Base-by-base conservation (phyloP, 2,329 filamentous ascomycete species). In the Aspergillus neoniger region DNA sequence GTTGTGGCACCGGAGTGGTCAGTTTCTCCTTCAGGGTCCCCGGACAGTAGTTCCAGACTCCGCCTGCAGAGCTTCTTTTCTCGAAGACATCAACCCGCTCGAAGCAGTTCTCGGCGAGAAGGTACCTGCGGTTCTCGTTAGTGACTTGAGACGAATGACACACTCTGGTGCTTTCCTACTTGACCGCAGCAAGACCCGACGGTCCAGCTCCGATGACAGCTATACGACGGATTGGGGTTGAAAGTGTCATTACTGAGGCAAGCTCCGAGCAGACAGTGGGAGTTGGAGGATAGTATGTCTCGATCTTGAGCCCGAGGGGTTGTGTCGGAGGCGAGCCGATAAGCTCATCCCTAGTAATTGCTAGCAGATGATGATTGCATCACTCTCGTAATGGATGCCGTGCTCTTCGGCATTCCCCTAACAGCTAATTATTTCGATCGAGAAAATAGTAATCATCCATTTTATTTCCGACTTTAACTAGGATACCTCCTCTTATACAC, bases 171-270 rank as follows among this genome's bases (percentile, higher is more conserved):
- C 8, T 30, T 62, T 61, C 72, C 47, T 77, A 80, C 82, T 92
- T 95, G 56, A 91, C 91, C 23, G 89, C 87, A 25, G 89, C 86
- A 4, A 96, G 81, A 4, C 94, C 93, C 63, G 85, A 86, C 0
- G 93, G 91, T 0, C 93, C 93, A 9, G 90, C 92, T 21, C 93
- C 93, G 65, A 97, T 86, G 62, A 97, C 82, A 66, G 91, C 91
- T 65, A 96, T 82, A 43, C 66, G 70, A 19, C 69, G 70, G 53
- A 78, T 58, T 43, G 66, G 63, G 51, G 66, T 63, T 50, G 63
- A 58, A 25, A 68, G 38, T 32, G 65, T 17, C 71, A 72, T 73
- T 2, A 15, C 57, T 30, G 47, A 23, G 47, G 47, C 8, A 28
- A 10, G 14, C 25, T 50, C 25, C 17, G 10, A 9, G 15, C 12